phyloP scores from a whole-genome alignment of 140 eudicot species.

The Senecio squalidus region DNA sequence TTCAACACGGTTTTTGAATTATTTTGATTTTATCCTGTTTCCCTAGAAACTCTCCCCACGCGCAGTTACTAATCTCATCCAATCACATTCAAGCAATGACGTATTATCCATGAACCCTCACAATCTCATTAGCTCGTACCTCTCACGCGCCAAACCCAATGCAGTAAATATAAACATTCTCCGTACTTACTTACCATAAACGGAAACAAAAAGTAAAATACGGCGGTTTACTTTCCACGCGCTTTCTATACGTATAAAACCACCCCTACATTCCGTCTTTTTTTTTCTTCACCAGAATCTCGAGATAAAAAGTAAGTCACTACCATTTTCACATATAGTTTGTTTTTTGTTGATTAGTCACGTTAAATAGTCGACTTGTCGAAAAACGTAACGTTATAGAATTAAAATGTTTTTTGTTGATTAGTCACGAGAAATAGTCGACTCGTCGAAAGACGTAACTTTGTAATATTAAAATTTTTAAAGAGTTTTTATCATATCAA shows the following conservation, averaged over 20 bases:
- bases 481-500: too few species aligned
- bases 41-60: neutral
- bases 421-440: too few species aligned
- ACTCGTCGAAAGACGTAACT: too few species aligned
- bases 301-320: neutral
- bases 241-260: slow-evolving; percentile 17
- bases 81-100: slow-evolving; percentile 21
- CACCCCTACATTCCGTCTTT: neutral
- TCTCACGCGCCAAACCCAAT: neutral
- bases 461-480: too few species aligned
- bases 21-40: slow-evolving; percentile 7
- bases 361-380: too few species aligned
- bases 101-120: neutral
- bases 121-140: slow-evolving; percentile 10
- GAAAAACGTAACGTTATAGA: too few species aligned
- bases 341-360: too few species aligned
- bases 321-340: neutral
- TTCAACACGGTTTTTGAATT: slow-evolving; percentile 28
- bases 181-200: slow-evolving; percentile 2
- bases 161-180: neutral
- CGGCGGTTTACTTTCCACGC: slow-evolving; percentile 26
- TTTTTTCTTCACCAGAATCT: neutral
- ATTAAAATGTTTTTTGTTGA: too few species aligned
- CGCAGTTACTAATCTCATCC: slow-evolving; percentile 5
- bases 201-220: slow-evolving; percentile 10